Base-by-base conservation (phyloP, 768 basidiomycete species). In the Suillus tomentosus region DNA sequence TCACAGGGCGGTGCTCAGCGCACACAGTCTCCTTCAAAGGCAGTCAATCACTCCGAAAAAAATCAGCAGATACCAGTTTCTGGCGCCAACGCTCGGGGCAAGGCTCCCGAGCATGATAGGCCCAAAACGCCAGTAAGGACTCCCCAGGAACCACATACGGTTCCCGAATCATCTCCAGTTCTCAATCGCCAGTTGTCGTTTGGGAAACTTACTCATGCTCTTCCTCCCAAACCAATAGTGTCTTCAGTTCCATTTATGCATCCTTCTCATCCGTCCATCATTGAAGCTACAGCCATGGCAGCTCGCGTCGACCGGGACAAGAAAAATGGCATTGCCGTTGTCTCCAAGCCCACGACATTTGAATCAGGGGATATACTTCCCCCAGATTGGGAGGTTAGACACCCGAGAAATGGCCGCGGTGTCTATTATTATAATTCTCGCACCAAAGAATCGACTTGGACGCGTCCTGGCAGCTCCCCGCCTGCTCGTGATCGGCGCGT, bases 191-290 rank as follows among this genome's bases (percentile, higher is more conserved):
- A 69, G 31, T 69, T 61, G 19, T 64, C 76, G 31, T 68, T 77
- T 61, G 76, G 78, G 54, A 79, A 84, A 58, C 72, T 88, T 54
- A 85, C 82, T n/a, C 88, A 90, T 70, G 87, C 87, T 36, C 79
- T 90, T 19, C 88, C 88, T 22, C 85, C 88, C 3, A 90, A 90
- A 74, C 88, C 88, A 54, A 78, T 83, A 39, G 77, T 82, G 53
- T 77, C 81, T 53, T 80, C 69, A 66, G 81, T 84, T 59, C 81
- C 84, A 62, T 84, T 82, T 71, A 73, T 85, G 58, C 79, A 85
- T 67, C 81, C 84, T 55, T 83, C 86, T 72, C 81, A 85, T 66
- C 81, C 84, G 60, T 84, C 82, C 61, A 84, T 85, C 69, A 84
- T 85, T 70, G 82, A 84, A 68, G 86, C 85, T 65, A 85, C 85